These are phyloP conservation scores for Russula olivacea DNA, from an alignment of 768 basidiomycete species.

Conservation along the genomic window DNA sequence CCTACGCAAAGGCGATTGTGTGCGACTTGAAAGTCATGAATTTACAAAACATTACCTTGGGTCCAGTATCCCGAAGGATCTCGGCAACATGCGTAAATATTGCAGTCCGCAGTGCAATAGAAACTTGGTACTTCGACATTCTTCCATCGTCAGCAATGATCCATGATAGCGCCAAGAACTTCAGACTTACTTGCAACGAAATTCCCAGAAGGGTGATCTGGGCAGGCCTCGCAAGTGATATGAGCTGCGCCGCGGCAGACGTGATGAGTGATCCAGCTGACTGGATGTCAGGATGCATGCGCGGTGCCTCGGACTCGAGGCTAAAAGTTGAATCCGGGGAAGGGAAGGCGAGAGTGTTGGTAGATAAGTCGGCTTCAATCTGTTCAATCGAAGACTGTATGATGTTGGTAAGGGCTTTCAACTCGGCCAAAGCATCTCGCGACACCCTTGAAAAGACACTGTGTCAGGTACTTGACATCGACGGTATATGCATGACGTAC, in stretches of 20 bases:
- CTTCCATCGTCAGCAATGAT: background rate
- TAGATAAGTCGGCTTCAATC: background rate
- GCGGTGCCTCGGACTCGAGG: slow-evolving; percentile 3
- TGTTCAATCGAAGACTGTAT: slow-evolving; percentile 12
- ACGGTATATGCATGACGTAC: background rate
- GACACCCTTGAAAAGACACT: background rate
- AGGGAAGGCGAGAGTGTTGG: slow-evolving; percentile 6
- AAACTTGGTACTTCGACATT: background rate
- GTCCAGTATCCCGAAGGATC: slow-evolving; percentile 21
- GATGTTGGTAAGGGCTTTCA: slow-evolving; percentile 13
- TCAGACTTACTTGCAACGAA: slow-evolving; percentile 1
- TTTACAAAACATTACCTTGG: background rate
- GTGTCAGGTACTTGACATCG: background rate
- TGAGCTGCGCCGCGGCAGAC: slow-evolving; percentile 6
- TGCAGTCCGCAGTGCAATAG: background rate
- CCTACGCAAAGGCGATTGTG: slow-evolving; percentile 24
- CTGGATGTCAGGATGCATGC: slow-evolving; percentile 1
- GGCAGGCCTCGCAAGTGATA: slow-evolving; percentile 1
- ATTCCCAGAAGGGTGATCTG: background rate
- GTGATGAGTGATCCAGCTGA: slow-evolving; percentile 8
- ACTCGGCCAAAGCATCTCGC: background rate
- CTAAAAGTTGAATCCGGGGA: slow-evolving; percentile 1
- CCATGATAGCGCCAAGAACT: background rate
- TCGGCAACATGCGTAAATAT: slow-evolving; percentile 13
- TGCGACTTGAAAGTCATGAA: background rate